Percentiles rank a stretch among this genome's conserved stretches.
phyloP scores from a whole-genome alignment of 495 filamentous ascomycete species.

The Xylaria cubensis region DNA sequence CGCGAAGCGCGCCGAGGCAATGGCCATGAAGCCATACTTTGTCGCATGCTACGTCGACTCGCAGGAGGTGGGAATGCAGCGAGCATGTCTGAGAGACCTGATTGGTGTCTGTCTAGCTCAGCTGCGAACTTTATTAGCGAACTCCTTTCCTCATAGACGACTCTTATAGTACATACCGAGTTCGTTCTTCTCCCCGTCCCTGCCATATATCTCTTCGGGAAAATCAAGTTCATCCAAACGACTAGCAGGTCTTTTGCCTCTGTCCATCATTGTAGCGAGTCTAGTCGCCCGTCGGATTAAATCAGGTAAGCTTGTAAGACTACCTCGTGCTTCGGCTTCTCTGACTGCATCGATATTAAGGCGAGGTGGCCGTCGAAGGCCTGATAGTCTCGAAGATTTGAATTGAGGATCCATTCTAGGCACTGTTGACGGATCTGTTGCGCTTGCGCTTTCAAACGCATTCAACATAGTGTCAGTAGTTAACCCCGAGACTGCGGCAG shows the following conservation, averaged over 20 bases:
- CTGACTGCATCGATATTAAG: constrained; percentile 81
- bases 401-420: constrained; percentile 44
- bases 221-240: constrained; percentile 62
- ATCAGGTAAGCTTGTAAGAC: constrained; percentile 88
- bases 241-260: constrained; percentile 79
- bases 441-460: constrained; percentile 53
- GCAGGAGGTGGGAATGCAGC: constrained; percentile 88
- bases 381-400: constrained; percentile 52
- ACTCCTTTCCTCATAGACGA: not conserved
- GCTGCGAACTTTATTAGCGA: constrained; percentile 47
- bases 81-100: constrained; percentile 82
- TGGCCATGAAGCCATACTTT: constrained; percentile 52
- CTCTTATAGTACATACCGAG: constrained; percentile 40
- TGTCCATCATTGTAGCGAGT: constrained; percentile 86
- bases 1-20: constrained; percentile 42
- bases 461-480: constrained; percentile 51
- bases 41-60: constrained; percentile 57
- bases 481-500: constrained; percentile 36
- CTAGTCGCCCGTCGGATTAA: constrained; percentile 87
- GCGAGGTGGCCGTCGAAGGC: constrained; percentile 71
- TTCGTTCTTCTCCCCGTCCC: constrained; percentile 46
- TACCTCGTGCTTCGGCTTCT: constrained; percentile 81
- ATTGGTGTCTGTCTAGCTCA: constrained; percentile 59
- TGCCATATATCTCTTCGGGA: constrained; percentile 42
- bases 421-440: constrained; percentile 44